phyloP scores from a whole-genome alignment of 2,329 filamentous ascomycete species.

The Aspergillus pseudotamarii region DNA sequence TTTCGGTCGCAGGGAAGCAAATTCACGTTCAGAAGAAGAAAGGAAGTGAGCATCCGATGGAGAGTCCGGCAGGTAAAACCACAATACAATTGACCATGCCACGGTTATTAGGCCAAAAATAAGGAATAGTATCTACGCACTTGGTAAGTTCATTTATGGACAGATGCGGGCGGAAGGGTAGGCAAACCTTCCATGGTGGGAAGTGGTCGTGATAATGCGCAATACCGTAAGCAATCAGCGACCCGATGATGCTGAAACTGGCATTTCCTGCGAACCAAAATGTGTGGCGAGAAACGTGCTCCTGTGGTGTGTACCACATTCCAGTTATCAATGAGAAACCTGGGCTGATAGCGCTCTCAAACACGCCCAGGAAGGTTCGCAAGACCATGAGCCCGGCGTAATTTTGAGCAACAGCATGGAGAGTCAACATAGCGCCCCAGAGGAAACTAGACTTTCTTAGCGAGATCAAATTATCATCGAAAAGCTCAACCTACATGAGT shows the following conservation, averaged over 20 bases:
- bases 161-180: not conserved
- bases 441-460: slow-evolving; percentile 13
- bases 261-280: slow-evolving; percentile 30
- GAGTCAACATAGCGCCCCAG: slow-evolving; percentile 35
- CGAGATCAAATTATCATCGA: not conserved
- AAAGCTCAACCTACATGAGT: slow-evolving; percentile 15
- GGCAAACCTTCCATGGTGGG: slow-evolving; percentile 18
- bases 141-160: not conserved
- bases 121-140: slow-evolving; percentile 17
- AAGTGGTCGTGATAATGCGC: slow-evolving; percentile 16
- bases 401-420: slow-evolving; percentile 34
- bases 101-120: slow-evolving; percentile 22
- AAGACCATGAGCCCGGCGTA: slow-evolving; percentile 42
- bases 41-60: slow-evolving; percentile 20
- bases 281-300: slow-evolving; percentile 28
- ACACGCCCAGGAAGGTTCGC: slow-evolving; percentile 45
- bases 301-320: slow-evolving; percentile 30
- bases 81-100: slow-evolving; percentile 16
- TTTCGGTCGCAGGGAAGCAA: slow-evolving; percentile 12
- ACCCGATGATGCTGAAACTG: slow-evolving; percentile 25
- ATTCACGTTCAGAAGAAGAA: slow-evolving; percentile 12
- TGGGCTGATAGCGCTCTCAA: slow-evolving; percentile 41
- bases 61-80: slow-evolving; percentile 21
- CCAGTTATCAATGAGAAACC: slow-evolving; percentile 36
- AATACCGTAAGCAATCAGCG: slow-evolving; percentile 24